phyloP scores from a whole-genome alignment of 2,329 filamentous ascomycete species.

The Ophiostoma australiae region DNA sequence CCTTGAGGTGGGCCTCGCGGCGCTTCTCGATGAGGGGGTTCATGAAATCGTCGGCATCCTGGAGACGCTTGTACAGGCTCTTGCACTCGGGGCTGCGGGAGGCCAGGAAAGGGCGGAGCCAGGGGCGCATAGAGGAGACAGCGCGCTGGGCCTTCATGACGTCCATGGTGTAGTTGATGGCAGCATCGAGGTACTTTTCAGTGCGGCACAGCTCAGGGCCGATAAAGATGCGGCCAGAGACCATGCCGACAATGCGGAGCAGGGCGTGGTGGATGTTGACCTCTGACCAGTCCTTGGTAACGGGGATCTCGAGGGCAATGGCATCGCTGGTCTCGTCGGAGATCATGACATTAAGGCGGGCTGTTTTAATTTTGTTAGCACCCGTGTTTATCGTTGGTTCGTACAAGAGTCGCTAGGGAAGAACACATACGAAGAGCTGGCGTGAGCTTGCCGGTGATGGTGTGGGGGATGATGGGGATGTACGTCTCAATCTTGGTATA shows the following conservation, averaged over 20 bases:
- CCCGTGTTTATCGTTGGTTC: too few relatives aligned
- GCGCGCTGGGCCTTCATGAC: constrained; percentile 33
- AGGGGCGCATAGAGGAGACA: constrained; percentile 29
- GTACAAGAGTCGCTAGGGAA: too few relatives aligned
- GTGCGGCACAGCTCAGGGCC: constrained; percentile 43
- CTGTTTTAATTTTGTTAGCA: not conserved
- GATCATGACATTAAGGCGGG: not conserved
- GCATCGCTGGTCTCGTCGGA: not conserved
- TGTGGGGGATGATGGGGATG: not conserved
- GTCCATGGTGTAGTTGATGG: constrained; percentile 36
- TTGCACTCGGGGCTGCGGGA: not conserved
- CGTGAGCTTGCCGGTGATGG: not conserved
- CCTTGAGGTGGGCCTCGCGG: constrained; percentile 17
- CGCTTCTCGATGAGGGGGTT: not conserved
- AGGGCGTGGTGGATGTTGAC: constrained; percentile 30
- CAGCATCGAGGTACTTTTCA: constrained; percentile 42
- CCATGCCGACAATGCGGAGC: constrained; percentile 43
- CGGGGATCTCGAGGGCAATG: not conserved
- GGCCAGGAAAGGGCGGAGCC: not conserved
- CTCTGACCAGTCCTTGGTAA: not conserved
- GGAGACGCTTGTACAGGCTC: not conserved
- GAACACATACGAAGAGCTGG: not conserved
- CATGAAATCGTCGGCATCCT: not conserved
- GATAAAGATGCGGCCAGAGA: constrained; percentile 45
- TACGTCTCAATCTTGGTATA: not conserved